Evolutionary conservation across 2,329 filamentous ascomycete genomes (phyloP).

Genomic region (Pseudodiploospora longispora): DNA sequence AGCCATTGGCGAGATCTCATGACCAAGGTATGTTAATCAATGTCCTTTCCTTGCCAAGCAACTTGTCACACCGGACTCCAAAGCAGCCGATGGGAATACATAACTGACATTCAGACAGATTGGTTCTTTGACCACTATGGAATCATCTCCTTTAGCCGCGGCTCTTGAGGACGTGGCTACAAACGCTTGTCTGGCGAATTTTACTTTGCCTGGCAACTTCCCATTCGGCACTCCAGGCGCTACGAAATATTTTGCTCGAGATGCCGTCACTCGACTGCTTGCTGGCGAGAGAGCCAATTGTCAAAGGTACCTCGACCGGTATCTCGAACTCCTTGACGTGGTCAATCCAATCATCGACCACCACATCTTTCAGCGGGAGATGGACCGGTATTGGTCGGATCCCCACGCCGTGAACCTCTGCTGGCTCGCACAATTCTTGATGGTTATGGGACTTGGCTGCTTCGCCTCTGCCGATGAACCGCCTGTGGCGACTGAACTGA

Average conservation of each 20-base stretch:
- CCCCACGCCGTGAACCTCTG: conserved; percentile 20
- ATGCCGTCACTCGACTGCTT: conserved; percentile 22
- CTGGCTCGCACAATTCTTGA: conserved; percentile 27
- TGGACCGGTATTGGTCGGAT: conserved; percentile 25
- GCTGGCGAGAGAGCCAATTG: conserved; percentile 18
- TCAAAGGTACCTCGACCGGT: conserved; percentile 20
- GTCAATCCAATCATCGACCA: conserved; percentile 28
- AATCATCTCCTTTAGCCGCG: conserved; percentile 18
- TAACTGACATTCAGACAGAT: conserved; percentile 13
- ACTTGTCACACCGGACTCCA: no score
- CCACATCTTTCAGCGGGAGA: conserved; percentile 19
- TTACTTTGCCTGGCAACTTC: conserved; percentile 27
- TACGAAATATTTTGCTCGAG: conserved; percentile 23
- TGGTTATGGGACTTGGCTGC: conserved; percentile 27
- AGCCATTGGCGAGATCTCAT: conserved; percentile 30
- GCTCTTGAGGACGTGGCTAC: conserved; percentile 25
- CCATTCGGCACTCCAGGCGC: conserved; percentile 29
- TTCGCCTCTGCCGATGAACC: conserved; percentile 23
- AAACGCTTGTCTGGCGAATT: conserved; percentile 27
- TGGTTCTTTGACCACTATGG: conserved; percentile 16
- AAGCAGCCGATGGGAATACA: neutral
- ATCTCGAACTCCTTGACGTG: conserved; percentile 23
- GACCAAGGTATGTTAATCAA: conserved; percentile 22
- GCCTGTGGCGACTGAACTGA: conserved; percentile 24
- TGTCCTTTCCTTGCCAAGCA: no score